These are phyloP conservation scores for Xylariomycetidae sp. DNA, from an alignment of 2,329 filamentous ascomycete genomes.

Conservation along the genomic window DNA sequence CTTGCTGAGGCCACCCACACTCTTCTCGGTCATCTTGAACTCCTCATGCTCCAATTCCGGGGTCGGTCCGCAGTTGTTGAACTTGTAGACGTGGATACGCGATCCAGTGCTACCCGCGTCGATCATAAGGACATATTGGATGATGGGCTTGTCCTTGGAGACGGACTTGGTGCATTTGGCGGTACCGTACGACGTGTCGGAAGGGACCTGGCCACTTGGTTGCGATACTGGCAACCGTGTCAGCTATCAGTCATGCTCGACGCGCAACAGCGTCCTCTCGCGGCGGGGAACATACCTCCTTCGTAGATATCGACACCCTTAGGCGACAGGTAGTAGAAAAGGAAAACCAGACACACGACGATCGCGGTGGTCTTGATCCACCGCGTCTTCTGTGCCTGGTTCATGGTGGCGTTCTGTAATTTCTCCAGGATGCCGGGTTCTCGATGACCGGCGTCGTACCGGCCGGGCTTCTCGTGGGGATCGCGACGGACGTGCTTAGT, in stretches of 20 bases:
- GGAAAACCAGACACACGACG: slow-evolving; percentile 50
- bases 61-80: slow-evolving; percentile 97
- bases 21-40: slow-evolving; percentile 90
- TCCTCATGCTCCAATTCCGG: slow-evolving; percentile 89
- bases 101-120: slow-evolving; percentile 97
- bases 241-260: no score
- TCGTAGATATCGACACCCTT: slow-evolving; percentile 49
- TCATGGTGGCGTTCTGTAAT: slow-evolving; percentile 53
- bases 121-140: slow-evolving; percentile 98
- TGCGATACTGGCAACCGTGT: slow-evolving; percentile 18
- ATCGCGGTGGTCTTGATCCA: slow-evolving; percentile 62
- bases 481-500: slow-evolving; percentile 55
- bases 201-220: slow-evolving; percentile 44
- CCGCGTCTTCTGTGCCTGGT: slow-evolving; percentile 58
- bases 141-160: slow-evolving; percentile 83
- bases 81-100: slow-evolving; percentile 96
- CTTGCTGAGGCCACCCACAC: slow-evolving; percentile 75
- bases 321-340: slow-evolving; percentile 60
- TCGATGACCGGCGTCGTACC: slow-evolving; percentile 46
- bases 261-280: no score
- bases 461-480: slow-evolving; percentile 58
- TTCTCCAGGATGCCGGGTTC: slow-evolving; percentile 45
- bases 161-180: slow-evolving; percentile 75
- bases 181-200: slow-evolving; percentile 59
- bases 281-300: slow-evolving; percentile 32